Percentiles rank a stretch among this genome's conserved stretches.
These are phyloP conservation scores for Pseudogymnoascus sp. DNA, from an alignment of 2,329 filamentous ascomycete genomes.

Conservation along the genomic window DNA sequence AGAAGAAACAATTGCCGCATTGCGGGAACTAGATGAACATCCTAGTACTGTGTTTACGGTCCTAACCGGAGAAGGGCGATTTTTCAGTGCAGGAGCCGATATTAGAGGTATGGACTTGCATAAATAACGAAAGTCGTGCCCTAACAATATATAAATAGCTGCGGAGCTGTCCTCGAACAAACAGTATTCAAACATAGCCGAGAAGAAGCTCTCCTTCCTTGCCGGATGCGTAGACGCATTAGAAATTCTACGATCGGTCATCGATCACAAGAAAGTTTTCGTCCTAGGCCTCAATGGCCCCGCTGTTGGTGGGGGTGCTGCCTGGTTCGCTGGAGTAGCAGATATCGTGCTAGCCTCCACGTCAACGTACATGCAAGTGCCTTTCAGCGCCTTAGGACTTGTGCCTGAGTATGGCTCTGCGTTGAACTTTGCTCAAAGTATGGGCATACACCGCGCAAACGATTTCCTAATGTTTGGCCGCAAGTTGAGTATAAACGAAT, in stretches of 20 bases:
- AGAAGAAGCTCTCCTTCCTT: constrained; percentile 23
- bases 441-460: constrained; percentile 42
- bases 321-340: constrained; percentile 41
- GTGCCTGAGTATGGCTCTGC: constrained; percentile 42
- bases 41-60: constrained; percentile 43
- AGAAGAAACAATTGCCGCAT: constrained; percentile 33
- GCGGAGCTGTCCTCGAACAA: too few species aligned
- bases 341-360: constrained; percentile 40
- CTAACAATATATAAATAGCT: too few species aligned
- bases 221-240: constrained; percentile 19
- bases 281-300: constrained; percentile 43
- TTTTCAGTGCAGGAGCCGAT: constrained; percentile 43
- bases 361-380: constrained; percentile 38
- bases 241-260: constrained; percentile 37
- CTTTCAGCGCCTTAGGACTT: constrained; percentile 39
- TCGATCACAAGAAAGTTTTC: constrained; percentile 43
- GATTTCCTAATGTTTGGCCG: constrained; percentile 45
- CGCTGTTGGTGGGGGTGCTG: constrained; percentile 40
- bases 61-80: constrained; percentile 40
- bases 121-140: background rate
- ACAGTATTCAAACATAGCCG: constrained; percentile 16
- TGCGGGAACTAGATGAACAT: constrained; percentile 37
- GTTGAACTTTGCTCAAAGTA: constrained; percentile 36
- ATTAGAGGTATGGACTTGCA: constrained; percentile 29
- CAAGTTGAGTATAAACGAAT: constrained; percentile 35